Percentiles rank a stretch among this genome's conserved stretches.
phyloP scores from a whole-genome alignment of 2,329 filamentous ascomycete species.

The Onygena corvina region DNA sequence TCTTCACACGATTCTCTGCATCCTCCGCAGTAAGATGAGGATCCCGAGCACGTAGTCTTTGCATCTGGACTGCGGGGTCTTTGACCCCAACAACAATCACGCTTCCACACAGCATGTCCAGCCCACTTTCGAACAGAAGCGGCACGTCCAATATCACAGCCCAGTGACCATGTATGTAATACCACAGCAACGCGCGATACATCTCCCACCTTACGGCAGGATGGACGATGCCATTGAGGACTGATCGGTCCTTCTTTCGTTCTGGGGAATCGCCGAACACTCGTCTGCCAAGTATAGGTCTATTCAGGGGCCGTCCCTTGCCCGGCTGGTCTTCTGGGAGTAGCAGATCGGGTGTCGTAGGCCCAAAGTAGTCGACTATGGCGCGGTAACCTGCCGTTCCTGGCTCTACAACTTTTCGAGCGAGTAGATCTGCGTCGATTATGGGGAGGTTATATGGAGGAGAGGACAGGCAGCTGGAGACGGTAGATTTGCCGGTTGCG shows the following conservation, averaged over 20 bases:
- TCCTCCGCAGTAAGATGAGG: conserved; percentile 69
- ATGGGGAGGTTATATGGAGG: conserved; percentile 78
- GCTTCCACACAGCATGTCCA: conserved; percentile 74
- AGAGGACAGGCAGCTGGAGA: conserved; percentile 67
- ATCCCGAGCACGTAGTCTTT: conserved; percentile 62
- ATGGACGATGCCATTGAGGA: conserved; percentile 83
- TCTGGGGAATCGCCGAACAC: conserved; percentile 75
- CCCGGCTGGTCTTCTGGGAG: conserved; percentile 41
- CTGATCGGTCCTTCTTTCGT: conserved; percentile 55
- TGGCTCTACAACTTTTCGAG: conserved; percentile 86
- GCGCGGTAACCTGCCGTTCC: conserved; percentile 71
- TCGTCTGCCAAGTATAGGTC: conserved; percentile 68
- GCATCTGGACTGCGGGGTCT: conserved; percentile 72
- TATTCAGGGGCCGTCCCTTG: conserved; percentile 56
- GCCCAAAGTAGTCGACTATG: conserved; percentile 69
- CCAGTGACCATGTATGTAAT: conserved; percentile 67
- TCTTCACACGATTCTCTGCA: conserved; percentile 71
- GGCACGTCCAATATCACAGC: conserved; percentile 88
- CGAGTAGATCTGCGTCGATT: conserved; percentile 86
- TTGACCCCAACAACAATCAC: conserved; percentile 77
- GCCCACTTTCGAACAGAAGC: conserved; percentile 74
- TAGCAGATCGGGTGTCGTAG: conserved; percentile 76
- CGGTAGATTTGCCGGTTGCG: conserved; percentile 94
- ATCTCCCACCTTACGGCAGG: conserved; percentile 77
- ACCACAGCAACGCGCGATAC: conserved; percentile 58